A percentile compares a stretch with the other conserved stretches of the same genome.
These are phyloP conservation scores for Aurantiochytrium sp. DNA, from an alignment of 108 stramenopile genomes.

Conservation along the genomic window DNA sequence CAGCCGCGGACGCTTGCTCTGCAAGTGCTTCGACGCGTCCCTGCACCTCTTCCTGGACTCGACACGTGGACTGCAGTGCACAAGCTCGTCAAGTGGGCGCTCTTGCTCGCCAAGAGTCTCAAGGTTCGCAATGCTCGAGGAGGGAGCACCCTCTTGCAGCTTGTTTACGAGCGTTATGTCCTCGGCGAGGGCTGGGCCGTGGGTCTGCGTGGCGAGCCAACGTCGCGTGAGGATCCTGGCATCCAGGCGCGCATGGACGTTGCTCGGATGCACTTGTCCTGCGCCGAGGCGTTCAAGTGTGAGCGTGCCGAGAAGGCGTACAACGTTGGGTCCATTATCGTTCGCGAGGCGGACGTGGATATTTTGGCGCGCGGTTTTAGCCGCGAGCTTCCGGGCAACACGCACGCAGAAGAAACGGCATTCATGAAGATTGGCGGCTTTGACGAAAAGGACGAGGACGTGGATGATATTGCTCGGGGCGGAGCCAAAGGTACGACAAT, in stretches of 20 bases:
- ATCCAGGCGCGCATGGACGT: neutral
- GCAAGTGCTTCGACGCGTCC: neutral
- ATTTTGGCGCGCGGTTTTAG: neutral
- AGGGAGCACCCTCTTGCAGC: neutral
- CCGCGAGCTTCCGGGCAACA: slow-evolving; percentile 26
- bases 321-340: neutral
- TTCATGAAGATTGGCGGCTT: slow-evolving; percentile 6
- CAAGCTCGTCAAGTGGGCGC: neutral
- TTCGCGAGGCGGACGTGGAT: neutral
- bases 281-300: neutral
- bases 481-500: neutral
- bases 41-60: neutral
- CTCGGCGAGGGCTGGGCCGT: neutral
- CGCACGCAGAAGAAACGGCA: slow-evolving; percentile 26
- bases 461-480: neutral
- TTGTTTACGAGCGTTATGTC: neutral
- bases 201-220: neutral
- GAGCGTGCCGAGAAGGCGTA: slow-evolving; percentile 15
- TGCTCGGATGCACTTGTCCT: neutral
- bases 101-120: neutral
- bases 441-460: neutral
- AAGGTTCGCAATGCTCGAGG: neutral
- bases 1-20: neutral
- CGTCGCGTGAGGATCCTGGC: neutral
- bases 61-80: neutral